Base-by-base conservation (phyloP, 345 rosid species). In the Stellera chamaejasme region DNA sequence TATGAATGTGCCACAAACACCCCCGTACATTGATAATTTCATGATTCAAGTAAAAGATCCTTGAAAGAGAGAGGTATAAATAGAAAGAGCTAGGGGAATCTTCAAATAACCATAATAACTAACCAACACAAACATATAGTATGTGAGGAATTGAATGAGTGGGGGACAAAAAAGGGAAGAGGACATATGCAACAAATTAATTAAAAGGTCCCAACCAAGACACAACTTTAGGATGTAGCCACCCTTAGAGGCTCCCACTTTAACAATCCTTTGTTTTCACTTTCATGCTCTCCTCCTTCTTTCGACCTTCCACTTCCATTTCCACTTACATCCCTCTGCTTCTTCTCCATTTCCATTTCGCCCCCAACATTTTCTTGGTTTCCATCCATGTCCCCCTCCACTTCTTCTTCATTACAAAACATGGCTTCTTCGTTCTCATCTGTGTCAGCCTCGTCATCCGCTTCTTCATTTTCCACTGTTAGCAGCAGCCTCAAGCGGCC, bases 401-500 rank as follows among this genome's bases (percentile, higher is more conserved):
- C 42, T 13, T 8, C 42, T 16, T 56, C 70, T 50, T 12, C 52
- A 6, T 43, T 26, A 19, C 23, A 19, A 19, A 19, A 19, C 23
- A 19, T 19, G 39, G 7, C 39, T 8, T 32, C 39, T 8, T 32
- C 23, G 23, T 19, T 19, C 23, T 19, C 23, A 19, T 19, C 23
- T 19, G 23, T 1, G 23, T 1, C 23, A 1, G 10, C 61, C 5
- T 32, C 39, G 0, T 5, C 8, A 4, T 32, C 23, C 23, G 26
- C 65, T 44, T 32, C 54, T 32, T 28, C 41, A 7, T 54, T 48
- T 70, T 61, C 68, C 61, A 70, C 52, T 54, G 28, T 41, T 48
- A 84, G 46, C 43, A 61, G 28, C 0, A 92, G 76, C 11, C 82
- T 58, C 16, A 92, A 88, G 65, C 95, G 88, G 67, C 98, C 98